Evolutionary conservation across 441 rosid genomes (phyloP).

Genomic region (Pelargonium citronellum): DNA sequence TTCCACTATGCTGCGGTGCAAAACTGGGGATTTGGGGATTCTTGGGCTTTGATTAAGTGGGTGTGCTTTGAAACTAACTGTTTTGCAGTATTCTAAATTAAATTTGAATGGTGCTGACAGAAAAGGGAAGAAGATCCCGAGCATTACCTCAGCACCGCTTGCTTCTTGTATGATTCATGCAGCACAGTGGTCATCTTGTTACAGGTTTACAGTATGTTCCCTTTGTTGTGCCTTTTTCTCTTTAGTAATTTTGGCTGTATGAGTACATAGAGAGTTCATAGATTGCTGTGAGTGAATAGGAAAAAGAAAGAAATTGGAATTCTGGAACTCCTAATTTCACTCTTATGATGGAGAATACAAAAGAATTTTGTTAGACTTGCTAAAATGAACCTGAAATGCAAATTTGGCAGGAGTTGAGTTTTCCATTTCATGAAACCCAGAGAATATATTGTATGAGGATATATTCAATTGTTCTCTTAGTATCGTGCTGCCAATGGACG

Average conservation of each 20-base stretch:
- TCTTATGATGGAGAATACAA: neutral
- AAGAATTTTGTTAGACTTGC: neutral
- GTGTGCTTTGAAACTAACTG: neutral
- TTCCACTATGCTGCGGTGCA: neutral
- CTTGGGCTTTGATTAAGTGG: neutral
- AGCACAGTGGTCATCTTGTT: slow-evolving; percentile 8
- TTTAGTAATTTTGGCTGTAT: too few relatives aligned
- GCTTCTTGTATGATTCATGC: slow-evolving; percentile 5
- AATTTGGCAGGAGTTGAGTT: neutral
- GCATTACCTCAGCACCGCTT: neutral
- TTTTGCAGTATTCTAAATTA: neutral
- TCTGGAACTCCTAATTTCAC: neutral
- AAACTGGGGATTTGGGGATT: neutral
- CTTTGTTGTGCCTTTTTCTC: too few relatives aligned
- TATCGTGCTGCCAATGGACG: neutral
- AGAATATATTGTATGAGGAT: neutral
- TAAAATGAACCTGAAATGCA: neutral
- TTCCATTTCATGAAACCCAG: neutral
- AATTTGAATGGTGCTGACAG: neutral
- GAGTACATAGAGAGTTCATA: too few relatives aligned
- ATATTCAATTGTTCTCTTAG: neutral
- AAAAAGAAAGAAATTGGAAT: neutral
- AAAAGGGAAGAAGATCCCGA: slow-evolving; percentile 6
- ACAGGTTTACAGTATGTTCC: neutral
- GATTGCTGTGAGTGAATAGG: too few relatives aligned